These are phyloP conservation scores for Astrothelium subdiscretum DNA, from an alignment of 495 filamentous ascomycete genomes.

Conservation along the genomic window DNA sequence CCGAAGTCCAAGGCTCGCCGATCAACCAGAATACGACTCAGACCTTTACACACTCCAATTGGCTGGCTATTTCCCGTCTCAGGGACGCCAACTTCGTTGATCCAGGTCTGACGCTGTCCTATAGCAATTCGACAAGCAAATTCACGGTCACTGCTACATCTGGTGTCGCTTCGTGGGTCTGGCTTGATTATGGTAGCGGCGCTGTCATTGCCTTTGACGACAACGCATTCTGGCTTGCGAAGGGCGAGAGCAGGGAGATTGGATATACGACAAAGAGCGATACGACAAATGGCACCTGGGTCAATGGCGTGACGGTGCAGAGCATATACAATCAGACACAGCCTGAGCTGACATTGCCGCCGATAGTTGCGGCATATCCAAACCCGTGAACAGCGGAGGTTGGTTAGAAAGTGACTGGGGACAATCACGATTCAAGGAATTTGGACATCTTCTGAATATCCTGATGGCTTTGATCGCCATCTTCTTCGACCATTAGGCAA, in stretches of 20 bases:
- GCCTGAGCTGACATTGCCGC: constrained; percentile 1
- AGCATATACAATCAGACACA: constrained; percentile 57
- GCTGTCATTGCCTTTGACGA: constrained; percentile 48
- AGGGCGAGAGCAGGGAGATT: constrained; percentile 40
- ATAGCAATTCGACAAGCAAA: constrained; percentile 24
- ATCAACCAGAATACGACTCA: constrained; percentile 40
- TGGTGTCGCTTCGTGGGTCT: constrained; percentile 54
- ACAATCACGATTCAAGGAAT: not conserved
- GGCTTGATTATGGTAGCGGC: constrained; percentile 50
- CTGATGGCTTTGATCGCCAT: not conserved
- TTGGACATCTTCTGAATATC: not conserved
- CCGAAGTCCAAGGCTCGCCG: constrained; percentile 40
- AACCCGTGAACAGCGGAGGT: not conserved
- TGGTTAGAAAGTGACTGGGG: not conserved
- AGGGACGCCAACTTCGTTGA: constrained; percentile 44
- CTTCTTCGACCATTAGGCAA: too few species aligned
- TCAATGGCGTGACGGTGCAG: constrained; percentile 40
- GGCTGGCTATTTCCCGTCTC: constrained; percentile 42
- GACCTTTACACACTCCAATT: constrained; percentile 45
- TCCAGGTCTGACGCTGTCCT: constrained; percentile 39
- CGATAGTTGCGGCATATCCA: not conserved
- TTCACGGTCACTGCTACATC: constrained; percentile 48
- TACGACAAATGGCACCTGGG: constrained; percentile 38
- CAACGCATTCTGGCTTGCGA: constrained; percentile 47
- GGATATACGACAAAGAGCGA: constrained; percentile 40